A percentile compares a stretch with the other conserved stretches of the same genome.
phyloP scores from a whole-genome alignment of 1,284 basidiomycete genomes.

The Apiotrichum akiyoshidainum region DNA sequence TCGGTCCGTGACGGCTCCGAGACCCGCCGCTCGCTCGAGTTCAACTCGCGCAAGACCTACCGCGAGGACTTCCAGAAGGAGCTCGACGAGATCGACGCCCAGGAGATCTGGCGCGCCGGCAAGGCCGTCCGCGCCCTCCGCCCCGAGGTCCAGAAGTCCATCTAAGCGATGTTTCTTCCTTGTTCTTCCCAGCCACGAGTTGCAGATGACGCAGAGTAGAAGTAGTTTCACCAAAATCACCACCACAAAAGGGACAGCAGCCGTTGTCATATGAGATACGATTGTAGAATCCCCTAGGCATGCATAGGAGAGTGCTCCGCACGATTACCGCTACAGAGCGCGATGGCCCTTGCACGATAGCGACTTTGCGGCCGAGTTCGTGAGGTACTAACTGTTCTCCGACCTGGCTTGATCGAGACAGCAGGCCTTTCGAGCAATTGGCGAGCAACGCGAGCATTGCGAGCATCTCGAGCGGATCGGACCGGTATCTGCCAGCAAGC shows the following conservation, averaged over 20 bases:
- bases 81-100: conserved; percentile 81
- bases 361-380: no score
- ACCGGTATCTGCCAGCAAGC: no score
- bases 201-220: neutral
- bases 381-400: no score
- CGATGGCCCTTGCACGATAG: neutral
- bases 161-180: conserved; percentile 27
- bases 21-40: conserved; percentile 94
- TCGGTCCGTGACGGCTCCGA: conserved; percentile 92
- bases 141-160: conserved; percentile 47
- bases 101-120: conserved; percentile 95
- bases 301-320: conserved; percentile 5
- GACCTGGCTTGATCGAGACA: no score
- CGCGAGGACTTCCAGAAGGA: conserved; percentile 91
- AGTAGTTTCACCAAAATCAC: neutral
- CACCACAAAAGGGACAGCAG: conserved; percentile 8
- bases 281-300: conserved; percentile 9
- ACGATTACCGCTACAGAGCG: neutral
- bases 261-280: conserved; percentile 8
- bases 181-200: neutral
- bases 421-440: no score
- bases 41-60: conserved; percentile 90
- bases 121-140: conserved; percentile 55
- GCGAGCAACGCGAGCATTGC: no score
- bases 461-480: no score